These are phyloP conservation scores for Aspergillus fumigatiaffinis DNA, from an alignment of 2,329 filamentous ascomycete genomes.

Conservation along the genomic window DNA sequence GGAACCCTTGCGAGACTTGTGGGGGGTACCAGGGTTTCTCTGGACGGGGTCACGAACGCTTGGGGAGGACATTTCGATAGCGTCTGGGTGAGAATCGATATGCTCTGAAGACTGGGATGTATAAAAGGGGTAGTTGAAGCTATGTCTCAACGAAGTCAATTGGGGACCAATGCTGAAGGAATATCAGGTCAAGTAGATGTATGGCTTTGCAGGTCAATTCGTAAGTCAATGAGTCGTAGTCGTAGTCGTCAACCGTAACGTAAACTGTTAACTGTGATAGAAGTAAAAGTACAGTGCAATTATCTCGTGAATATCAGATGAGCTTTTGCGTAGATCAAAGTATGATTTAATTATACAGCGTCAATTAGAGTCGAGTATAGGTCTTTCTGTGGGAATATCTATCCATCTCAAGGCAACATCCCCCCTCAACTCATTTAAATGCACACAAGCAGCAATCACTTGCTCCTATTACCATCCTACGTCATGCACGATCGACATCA, in stretches of 20 bases:
- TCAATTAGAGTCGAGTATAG: background rate
- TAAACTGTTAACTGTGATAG: background rate
- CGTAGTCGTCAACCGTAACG: background rate
- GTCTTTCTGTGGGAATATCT: no score
- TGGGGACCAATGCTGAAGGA: background rate
- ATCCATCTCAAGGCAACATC: no score
- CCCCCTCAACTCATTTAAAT: background rate
- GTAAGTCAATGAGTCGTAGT: background rate
- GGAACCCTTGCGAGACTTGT: slow-evolving; percentile 14
- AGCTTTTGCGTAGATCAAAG: background rate
- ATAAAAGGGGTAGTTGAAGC: background rate
- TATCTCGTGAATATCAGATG: background rate
- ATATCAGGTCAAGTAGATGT: background rate
- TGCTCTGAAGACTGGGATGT: background rate
- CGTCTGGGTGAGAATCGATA: background rate
- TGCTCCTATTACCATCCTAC: background rate
- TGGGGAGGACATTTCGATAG: background rate
- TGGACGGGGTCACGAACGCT: background rate
- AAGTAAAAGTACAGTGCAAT: background rate
- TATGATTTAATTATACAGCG: background rate
- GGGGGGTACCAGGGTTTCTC: slow-evolving; percentile 11
- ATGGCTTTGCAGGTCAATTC: background rate
- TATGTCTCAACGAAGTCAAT: background rate
- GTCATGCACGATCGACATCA: background rate
- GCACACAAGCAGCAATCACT: background rate